A percentile compares a stretch with the other conserved stretches of the same genome.
These are phyloP conservation scores for Fusarium tricinctum DNA, from an alignment of 2,329 filamentous ascomycete genomes.

Conservation along the genomic window DNA sequence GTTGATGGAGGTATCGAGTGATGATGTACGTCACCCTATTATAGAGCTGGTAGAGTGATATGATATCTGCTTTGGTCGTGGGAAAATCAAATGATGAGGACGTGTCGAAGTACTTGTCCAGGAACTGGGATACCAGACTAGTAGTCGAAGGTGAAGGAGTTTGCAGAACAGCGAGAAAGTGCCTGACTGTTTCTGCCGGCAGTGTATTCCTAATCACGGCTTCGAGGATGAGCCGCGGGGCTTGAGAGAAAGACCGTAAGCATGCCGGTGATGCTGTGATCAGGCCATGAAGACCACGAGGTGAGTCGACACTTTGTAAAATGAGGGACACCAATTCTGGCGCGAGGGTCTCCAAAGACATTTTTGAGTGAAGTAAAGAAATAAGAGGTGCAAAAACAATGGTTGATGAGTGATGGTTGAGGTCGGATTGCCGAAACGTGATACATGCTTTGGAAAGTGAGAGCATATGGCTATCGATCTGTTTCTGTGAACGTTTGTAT, in stretches of 20 bases:
- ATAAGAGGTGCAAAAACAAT: too few species aligned
- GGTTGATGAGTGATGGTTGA: too few species aligned
- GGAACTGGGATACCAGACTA: background rate
- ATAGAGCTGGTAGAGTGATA: background rate
- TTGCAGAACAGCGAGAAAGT: background rate
- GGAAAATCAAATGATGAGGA: background rate
- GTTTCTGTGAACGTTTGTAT: too few species aligned
- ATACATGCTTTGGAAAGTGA: too few species aligned
- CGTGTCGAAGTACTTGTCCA: background rate
- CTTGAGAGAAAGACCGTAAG: background rate
- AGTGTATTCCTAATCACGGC: background rate
- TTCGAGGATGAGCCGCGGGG: background rate
- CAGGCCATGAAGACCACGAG: background rate
- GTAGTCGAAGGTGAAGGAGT: background rate
- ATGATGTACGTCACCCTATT: background rate
- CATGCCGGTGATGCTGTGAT: background rate
- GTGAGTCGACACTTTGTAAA: background rate
- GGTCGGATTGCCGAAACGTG: too few species aligned
- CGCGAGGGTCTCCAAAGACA: background rate
- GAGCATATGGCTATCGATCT: too few species aligned
- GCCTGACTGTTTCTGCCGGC: background rate
- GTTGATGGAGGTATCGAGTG: background rate
- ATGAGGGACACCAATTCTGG: background rate
- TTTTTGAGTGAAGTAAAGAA: background rate
- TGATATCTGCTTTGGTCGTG: rapidly evolving